Percentiles rank a stretch among this genome's conserved stretches.
Conservation (phyloP, 768 basidiomycete species). For the Coprinopsis sp. region DNA sequence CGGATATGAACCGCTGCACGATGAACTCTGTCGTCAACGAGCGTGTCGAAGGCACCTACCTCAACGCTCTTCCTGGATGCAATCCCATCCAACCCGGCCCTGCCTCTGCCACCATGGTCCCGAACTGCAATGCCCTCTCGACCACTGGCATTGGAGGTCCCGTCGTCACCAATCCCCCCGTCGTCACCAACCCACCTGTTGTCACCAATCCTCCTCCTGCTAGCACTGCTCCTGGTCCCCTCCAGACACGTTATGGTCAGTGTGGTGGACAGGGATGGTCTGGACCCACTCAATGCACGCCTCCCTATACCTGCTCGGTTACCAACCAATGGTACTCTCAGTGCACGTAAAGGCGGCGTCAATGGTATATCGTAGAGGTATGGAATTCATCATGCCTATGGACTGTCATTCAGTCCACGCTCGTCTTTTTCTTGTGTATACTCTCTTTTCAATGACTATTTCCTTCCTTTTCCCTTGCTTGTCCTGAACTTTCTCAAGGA, state of each 20-base stretch:
- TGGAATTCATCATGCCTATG: too few relatives aligned
- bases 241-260: constrained; percentile 45
- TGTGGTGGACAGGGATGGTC: constrained; percentile 46
- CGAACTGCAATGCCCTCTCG: constrained; percentile 3
- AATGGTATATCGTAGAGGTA: too few relatives aligned
- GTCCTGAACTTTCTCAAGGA: too few relatives aligned
- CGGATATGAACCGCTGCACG: constrained; percentile 7
- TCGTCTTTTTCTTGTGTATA: too few relatives aligned
- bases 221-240: constrained; percentile 30
- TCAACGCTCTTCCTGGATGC: constrained; percentile 7
- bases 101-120: constrained; percentile 1
- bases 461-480: too few relatives aligned
- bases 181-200: background rate
- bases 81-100: constrained; percentile 5
- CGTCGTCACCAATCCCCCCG: background rate
- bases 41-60: constrained; percentile 4
- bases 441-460: too few relatives aligned
- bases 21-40: constrained; percentile 3
- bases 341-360: too few relatives aligned
- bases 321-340: constrained; percentile 12
- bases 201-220: constrained; percentile 23
- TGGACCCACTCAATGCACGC: constrained; percentile 42
- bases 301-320: constrained; percentile 34
- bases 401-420: too few relatives aligned
- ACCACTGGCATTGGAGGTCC: background rate